Evolutionary conservation across 441 rosid species (phyloP), one percentile per base, ranked within the genome.

Genomic region (Jatropha multifida): DNA sequence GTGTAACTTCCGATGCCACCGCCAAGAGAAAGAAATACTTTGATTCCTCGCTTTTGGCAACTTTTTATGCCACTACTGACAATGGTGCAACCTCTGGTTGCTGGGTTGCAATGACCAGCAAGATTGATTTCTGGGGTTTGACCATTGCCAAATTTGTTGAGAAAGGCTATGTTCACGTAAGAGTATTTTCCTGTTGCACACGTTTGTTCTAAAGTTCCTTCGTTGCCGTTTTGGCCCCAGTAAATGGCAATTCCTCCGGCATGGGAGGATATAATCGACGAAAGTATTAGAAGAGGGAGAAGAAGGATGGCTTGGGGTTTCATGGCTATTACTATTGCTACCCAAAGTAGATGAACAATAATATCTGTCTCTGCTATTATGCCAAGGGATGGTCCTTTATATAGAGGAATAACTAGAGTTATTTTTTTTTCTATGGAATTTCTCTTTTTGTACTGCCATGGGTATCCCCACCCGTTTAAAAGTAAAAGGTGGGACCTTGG

Each of bases 191-290:
- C 79, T 0, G 87, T 74, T 17, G 77, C 86, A 76, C 87, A 86
- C 32, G 89, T 81, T 64, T 83, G 72, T 9, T 74, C 71, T 12
- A 86, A 74, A 55, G 86, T 83, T 49, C 88, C 88, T 55, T 84
- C 86, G 23, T 79, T 80, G 58, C 86, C 86, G 37, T 86, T 85
- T 52, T 86, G 86, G 51, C 88, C 88, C 90, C 84, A 85, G 44
- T 85, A 86, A 32, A 84, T 77, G 26, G 86, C 69, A 4, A 85
- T 83, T 17, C 77, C 79, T 3, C 81, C 81, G 13, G 69, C 76
- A 0, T 48, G 73, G 23, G 81, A 74, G 54, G 77, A 46, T 49
- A 5, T 68, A 2, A 68, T 23, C 0, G 74, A 51, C 6, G 72
- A 26, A 13, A 79, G 60, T 37, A 61, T 20, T 17, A 76, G 62